Conservation (phyloP, 2,329 filamentous ascomycete genomes). For the Bipolaris gigantea region DNA sequence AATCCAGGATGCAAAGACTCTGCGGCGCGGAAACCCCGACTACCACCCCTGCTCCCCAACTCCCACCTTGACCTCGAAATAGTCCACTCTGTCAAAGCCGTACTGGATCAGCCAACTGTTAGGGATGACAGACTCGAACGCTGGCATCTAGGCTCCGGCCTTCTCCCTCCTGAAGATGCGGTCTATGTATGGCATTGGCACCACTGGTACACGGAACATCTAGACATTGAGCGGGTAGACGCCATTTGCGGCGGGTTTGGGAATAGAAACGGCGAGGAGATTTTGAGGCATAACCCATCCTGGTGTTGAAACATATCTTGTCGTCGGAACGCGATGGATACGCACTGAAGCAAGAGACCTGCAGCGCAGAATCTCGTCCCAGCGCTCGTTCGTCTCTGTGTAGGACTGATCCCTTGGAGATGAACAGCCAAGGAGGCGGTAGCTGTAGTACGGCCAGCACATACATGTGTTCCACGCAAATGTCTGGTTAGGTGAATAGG, state of each 20-base stretch:
- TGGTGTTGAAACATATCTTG: not conserved
- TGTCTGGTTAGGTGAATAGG: not conserved
- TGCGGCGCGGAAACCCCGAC: not conserved
- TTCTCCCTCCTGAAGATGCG: constrained; percentile 27
- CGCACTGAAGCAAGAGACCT: constrained; percentile 24
- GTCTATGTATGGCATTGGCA: constrained; percentile 25
- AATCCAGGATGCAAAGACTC: too few species aligned
- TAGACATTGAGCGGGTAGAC: not conserved
- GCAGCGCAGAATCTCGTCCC: constrained; percentile 28
- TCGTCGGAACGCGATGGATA: constrained; percentile 21
- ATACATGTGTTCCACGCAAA: not conserved
- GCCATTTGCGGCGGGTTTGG: too few species aligned
- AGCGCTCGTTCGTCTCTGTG: constrained; percentile 25
- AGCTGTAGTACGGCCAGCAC: constrained; percentile 16
- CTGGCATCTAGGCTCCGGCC: constrained; percentile 30
- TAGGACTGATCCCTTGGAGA: constrained; percentile 26
- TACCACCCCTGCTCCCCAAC: constrained; percentile 3
- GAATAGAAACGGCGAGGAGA: not conserved
- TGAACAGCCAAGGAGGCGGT: constrained; percentile 35
- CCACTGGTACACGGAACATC: not conserved
- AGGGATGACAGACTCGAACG: constrained; percentile 12
- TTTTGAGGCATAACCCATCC: not conserved
- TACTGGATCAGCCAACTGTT: constrained; percentile 21
- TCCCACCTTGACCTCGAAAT: constrained; percentile 35
- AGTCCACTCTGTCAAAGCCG: constrained; percentile 33